Percentiles rank a stretch among this genome's conserved stretches.
phyloP scores from a whole-genome alignment of 2,329 filamentous ascomycete genomes.

The Ustulina deusta region DNA sequence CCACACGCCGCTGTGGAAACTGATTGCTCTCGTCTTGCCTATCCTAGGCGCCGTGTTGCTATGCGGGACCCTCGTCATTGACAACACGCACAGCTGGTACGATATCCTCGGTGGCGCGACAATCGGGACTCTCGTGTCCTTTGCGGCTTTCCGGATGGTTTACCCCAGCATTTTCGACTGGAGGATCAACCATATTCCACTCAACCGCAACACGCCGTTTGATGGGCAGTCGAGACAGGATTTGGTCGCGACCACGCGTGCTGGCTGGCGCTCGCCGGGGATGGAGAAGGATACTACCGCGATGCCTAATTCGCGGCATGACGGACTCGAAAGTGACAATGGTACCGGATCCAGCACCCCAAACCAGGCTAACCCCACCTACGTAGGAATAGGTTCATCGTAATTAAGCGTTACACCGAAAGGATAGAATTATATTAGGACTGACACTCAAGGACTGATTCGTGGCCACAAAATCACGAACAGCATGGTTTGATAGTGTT shows the following conservation, averaged over 20 bases:
- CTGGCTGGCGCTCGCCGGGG: conserved; percentile 32
- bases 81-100: conserved; percentile 77
- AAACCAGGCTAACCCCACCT: not conserved
- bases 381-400: not conserved
- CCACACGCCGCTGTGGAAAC: conserved; percentile 75
- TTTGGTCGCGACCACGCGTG: conserved; percentile 32
- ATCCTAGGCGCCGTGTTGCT: conserved; percentile 71
- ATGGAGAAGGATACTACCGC: not conserved
- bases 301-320: not conserved
- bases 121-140: conserved; percentile 73
- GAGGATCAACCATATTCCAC: conserved; percentile 74
- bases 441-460: not conserved
- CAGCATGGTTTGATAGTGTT: conserved; percentile 14
- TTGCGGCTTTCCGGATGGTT: conserved; percentile 73
- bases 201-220: conserved; percentile 54
- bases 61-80: conserved; percentile 71
- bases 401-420: not conserved
- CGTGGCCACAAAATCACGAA: not conserved
- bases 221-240: conserved; percentile 26
- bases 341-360: not conserved
- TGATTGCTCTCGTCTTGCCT: conserved; percentile 68
- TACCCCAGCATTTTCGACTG: conserved; percentile 78
- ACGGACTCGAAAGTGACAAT: conserved; percentile 12
- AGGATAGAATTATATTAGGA: not conserved
- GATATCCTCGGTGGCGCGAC: conserved; percentile 73